Percentiles rank a stretch among this genome's conserved stretches.
Conservation (phyloP, 164 flowering plant genomes). For the Stephania yunnanensis region DNA sequence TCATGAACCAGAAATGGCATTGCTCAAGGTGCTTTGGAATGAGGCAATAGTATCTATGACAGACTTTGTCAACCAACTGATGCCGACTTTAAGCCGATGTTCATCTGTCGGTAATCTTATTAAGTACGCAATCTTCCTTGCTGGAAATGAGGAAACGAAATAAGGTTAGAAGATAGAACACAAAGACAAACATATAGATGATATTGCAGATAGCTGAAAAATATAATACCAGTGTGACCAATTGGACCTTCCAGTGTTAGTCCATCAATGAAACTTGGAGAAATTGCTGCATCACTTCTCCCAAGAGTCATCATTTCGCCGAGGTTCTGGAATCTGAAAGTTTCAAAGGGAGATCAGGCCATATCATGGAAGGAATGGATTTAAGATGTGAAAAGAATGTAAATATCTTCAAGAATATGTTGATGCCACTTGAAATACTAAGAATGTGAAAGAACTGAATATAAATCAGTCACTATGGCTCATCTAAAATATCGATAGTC, state of each 20-base stretch:
- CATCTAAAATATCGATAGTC: no score
- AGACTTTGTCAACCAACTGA: slow-evolving; percentile 83
- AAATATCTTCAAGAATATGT: neutral
- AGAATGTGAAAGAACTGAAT: neutral
- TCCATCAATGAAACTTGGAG: slow-evolving; percentile 89
- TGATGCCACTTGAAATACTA: neutral
- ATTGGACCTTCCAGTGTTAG: slow-evolving; percentile 84
- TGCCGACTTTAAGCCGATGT: slow-evolving; percentile 80
- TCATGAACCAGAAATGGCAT: slow-evolving; percentile 37
- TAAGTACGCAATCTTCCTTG: slow-evolving; percentile 84
- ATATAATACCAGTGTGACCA: slow-evolving; percentile 66
- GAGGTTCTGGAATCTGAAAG: slow-evolving; percentile 71
- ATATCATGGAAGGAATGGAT: neutral
- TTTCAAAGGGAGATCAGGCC: slow-evolving; percentile 3
- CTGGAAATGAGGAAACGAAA: slow-evolving; percentile 36
- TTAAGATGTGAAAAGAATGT: neutral
- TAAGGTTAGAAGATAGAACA: neutral
- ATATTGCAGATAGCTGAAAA: neutral
- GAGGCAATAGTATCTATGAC: slow-evolving; percentile 71
- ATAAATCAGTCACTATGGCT: no score
- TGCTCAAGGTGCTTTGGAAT: slow-evolving; percentile 55
- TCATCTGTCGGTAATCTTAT: slow-evolving; percentile 87
- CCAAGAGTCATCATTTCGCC: slow-evolving; percentile 98
- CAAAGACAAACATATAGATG: neutral
- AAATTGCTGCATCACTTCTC: slow-evolving; percentile 73